Evolutionary conservation across 805 yeast species (phyloP), one percentile per base, ranked within the genome.

Genomic region (Yamadazyma phyllophila): DNA sequence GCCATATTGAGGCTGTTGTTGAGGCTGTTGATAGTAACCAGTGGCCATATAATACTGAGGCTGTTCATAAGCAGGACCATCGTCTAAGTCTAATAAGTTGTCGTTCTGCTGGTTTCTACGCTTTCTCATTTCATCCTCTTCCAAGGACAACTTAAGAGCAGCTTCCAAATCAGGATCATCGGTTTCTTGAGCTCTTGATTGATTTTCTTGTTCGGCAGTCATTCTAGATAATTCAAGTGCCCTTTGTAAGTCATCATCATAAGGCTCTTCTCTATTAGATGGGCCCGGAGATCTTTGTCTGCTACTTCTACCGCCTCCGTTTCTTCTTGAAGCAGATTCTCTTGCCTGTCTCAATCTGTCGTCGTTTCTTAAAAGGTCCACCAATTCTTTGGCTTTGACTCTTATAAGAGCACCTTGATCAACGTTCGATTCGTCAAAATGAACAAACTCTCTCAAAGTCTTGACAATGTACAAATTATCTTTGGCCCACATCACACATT

Each of bases 361-460:
- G 50, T 86, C 91, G 61, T 92, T 96, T 56, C 77, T 73, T 57
- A 92, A 68, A 47, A 92, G 69, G n/a, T 84, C 66, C 0, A 95
- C 88, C 61, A 92, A 74, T 55, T 88, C 97, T 60, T 84, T 87
- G 1, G 97, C 97, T 67, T 91, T 88, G 35, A 88, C 89, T 48
- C 99, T 78, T 45, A 71, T 85, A 43, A 88, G 80, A 7, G 86
- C 85, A 16, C 99, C 98, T 58, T 88, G 95, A 65, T 92, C 99
- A 26, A 74, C 69, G 39, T 88, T 90, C 14, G 72, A 60, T 40
- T 87, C 92, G 62, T 92, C 97, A 33, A 76, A 73, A 60, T 82
- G 86, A 56, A 84, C 88, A 64, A 92, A 92, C 63, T 92, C 98
- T 44, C 96, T 80, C 55, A 92, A 73, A 0, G 97, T 90, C 69